Evolutionary conservation across 2,329 filamentous ascomycete genomes (phyloP).

Genomic region (Ceratocystis destructans): DNA sequence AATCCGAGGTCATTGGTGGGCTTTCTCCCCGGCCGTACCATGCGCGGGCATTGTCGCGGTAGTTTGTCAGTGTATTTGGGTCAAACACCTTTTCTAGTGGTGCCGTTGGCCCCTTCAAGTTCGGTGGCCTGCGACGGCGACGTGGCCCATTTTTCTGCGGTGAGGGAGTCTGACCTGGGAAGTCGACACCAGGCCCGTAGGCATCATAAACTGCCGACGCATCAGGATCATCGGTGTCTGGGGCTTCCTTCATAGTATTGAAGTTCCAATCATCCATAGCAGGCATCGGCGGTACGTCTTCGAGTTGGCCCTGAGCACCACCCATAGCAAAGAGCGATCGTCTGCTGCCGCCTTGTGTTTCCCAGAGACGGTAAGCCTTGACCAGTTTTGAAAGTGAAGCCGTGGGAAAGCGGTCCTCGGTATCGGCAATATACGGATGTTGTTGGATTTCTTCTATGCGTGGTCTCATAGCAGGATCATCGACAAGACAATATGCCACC

Average conservation of each 20-base stretch:
- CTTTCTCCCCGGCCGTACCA: conserved; percentile 29
- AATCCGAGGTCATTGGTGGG: conserved; percentile 28
- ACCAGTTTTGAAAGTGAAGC: conserved; percentile 47
- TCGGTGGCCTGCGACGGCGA: conserved; percentile 31
- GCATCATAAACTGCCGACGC: conserved; percentile 14
- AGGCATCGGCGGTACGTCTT: conserved; percentile 25
- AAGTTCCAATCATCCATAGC: conserved; percentile 46
- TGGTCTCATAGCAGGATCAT: conserved; percentile 43
- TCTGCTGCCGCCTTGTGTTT: conserved; percentile 50
- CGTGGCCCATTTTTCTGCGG: conserved; percentile 22
- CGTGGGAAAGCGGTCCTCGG: conserved; percentile 44
- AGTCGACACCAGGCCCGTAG: conserved; percentile 15
- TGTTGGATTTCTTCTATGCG: conserved; percentile 46
- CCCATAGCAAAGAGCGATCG: conserved; percentile 42
- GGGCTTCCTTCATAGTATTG: conserved; percentile 27
- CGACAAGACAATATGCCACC: conserved; percentile 46
- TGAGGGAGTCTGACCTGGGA: conserved; percentile 14
- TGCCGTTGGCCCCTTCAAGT: conserved; percentile 30
- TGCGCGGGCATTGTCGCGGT: conserved; percentile 32
- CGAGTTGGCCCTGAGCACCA: conserved; percentile 34
- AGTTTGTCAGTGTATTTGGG: conserved; percentile 34
- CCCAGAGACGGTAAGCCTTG: conserved; percentile 54
- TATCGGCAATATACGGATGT: conserved; percentile 50
- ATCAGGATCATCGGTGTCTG: conserved; percentile 9
- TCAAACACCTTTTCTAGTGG: conserved; percentile 37